phyloP scores from a whole-genome alignment of 1,139 yeast species.

The Kodamaea plutei region DNA sequence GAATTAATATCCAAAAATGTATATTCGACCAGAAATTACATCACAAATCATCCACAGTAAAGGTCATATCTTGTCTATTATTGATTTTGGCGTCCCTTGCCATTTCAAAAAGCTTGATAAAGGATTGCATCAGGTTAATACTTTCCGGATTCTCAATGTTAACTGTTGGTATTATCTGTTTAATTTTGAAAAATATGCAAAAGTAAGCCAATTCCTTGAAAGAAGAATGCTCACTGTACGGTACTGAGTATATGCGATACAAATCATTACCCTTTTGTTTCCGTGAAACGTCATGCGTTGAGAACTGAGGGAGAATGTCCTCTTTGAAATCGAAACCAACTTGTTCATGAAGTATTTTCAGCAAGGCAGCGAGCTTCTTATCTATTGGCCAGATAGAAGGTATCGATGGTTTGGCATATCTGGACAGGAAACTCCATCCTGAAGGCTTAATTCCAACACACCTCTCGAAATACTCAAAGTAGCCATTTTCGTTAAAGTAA shows the following conservation, averaged over 20 bases:
- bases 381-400: conserved; percentile 7
- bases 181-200: conserved; percentile 47
- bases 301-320: conserved; percentile 34
- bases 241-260: conserved; percentile 57
- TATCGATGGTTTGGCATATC: conserved; percentile 6
- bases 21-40: no score
- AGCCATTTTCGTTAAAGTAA: conserved; percentile 50
- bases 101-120: conserved; percentile 46
- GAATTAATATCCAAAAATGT: no score
- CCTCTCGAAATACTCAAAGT: conserved; percentile 46
- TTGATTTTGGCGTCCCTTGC: conserved; percentile 7
- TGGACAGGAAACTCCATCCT: conserved; percentile 69
- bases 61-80: conserved; percentile 5
- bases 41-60: not conserved
- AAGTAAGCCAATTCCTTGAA: conserved; percentile 73
- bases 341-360: conserved; percentile 17
- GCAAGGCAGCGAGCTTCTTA: conserved; percentile 8
- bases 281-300: conserved; percentile 12
- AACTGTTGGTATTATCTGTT: conserved; percentile 75
- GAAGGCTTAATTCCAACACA: conserved; percentile 74
- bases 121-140: conserved; percentile 37
- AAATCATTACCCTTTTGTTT: conserved; percentile 23
- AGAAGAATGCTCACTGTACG: conserved; percentile 93
- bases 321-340: conserved; percentile 22
- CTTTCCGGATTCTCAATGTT: conserved; percentile 42